Conservation (phyloP, 2,329 filamentous ascomycete species). For the Xylariomycetidae sp. region DNA sequence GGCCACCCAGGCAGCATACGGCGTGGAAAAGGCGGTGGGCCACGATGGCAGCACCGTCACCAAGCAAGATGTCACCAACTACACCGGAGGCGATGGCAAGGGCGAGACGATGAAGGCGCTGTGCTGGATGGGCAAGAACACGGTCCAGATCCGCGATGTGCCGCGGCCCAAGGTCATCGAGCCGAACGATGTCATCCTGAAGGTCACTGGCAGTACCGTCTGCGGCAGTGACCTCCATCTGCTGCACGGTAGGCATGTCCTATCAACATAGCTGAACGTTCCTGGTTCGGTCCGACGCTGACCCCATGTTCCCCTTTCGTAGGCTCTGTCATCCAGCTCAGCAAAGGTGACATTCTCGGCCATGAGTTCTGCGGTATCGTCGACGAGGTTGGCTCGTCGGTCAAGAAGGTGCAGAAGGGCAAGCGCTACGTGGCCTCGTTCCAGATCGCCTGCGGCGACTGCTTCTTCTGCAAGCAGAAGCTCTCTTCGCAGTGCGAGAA, state of each 20-base stretch:
- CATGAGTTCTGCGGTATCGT: constrained; percentile 55
- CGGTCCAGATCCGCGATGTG: constrained; percentile 61
- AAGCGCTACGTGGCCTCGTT: constrained; percentile 78
- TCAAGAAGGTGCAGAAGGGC: constrained; percentile 50
- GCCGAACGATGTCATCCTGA: constrained; percentile 70
- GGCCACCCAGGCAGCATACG: constrained; percentile 59
- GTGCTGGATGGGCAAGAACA: constrained; percentile 77
- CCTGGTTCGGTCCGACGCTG: not conserved
- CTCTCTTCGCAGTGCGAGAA: constrained; percentile 73
- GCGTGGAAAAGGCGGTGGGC: constrained; percentile 61
- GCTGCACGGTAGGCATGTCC: constrained; percentile 43
- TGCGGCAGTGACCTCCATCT: constrained; percentile 55
- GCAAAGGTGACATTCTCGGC: constrained; percentile 62
- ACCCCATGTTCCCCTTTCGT: not conserved
- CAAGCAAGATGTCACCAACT: constrained; percentile 63
- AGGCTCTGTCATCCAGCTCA: constrained; percentile 49
- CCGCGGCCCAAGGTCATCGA: constrained; percentile 69
- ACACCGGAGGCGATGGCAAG: constrained; percentile 39
- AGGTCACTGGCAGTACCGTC: constrained; percentile 60
- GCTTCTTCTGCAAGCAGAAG: constrained; percentile 74
- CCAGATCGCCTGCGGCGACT: constrained; percentile 70
- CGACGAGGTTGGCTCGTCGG: constrained; percentile 47
- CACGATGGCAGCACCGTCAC: constrained; percentile 60
- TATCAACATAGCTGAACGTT: not conserved
- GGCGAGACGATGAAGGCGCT: constrained; percentile 71